Evolutionary conservation across 2,329 filamentous ascomycete genomes (phyloP).

Genomic region (Alternaria rosae): DNA sequence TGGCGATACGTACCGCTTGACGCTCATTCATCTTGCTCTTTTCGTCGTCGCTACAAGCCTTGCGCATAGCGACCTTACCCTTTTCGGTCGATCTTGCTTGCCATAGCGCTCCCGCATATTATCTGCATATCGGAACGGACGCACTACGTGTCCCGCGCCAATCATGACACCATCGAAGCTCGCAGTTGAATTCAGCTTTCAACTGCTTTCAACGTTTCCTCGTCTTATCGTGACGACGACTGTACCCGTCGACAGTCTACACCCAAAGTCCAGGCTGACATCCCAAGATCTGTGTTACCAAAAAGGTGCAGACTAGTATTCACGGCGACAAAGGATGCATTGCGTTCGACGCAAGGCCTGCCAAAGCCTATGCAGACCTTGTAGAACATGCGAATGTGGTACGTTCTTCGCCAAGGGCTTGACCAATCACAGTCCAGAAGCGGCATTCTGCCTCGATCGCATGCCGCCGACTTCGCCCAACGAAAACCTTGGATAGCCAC

Average conservation of each 20-base stretch:
- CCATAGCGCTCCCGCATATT: conserved; percentile 40
- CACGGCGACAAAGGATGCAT: conserved; percentile 15
- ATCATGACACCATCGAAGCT: conserved; percentile 10
- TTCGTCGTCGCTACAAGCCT: conserved; percentile 19
- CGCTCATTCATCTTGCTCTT: conserved; percentile 26
- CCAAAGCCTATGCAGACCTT: conserved; percentile 26
- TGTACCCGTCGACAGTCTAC: background rate
- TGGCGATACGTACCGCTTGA: conserved; percentile 24
- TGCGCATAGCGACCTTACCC: conserved; percentile 26
- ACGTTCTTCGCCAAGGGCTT: conserved; percentile 21
- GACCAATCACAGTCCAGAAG: conserved; percentile 38
- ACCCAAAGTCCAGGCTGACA: background rate
- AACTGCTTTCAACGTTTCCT: background rate
- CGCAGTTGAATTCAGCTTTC: conserved; percentile 1
- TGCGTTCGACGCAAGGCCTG: conserved; percentile 23
- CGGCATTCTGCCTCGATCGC: conserved; percentile 20
- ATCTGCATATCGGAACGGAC: conserved; percentile 33
- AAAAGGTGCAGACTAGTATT: background rate
- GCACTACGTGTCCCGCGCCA: conserved; percentile 27
- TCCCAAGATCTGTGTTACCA: background rate
- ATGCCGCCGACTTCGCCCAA: conserved; percentile 42
- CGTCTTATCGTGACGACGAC: background rate
- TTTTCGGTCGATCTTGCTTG: conserved; percentile 30
- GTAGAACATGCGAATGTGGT: conserved; percentile 36
- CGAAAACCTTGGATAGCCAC: conserved; percentile 22